phyloP scores from a whole-genome alignment of 192 early-diverging fungal species.

The Phlyctochytrium arcticum region DNA sequence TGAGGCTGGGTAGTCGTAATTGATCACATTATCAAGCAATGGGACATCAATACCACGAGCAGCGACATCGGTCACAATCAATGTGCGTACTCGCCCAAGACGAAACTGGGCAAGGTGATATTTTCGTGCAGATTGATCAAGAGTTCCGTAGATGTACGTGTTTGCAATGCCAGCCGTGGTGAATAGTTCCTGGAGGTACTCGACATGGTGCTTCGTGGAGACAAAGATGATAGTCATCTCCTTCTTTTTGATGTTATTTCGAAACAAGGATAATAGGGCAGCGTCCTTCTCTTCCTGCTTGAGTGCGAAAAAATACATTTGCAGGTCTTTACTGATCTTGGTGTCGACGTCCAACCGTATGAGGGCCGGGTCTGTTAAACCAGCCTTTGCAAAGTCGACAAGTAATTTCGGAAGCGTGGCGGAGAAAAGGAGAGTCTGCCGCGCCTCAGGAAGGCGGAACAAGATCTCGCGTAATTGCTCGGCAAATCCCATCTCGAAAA shows the following conservation, averaged over 20 bases:
- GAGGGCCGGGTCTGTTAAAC: constrained; percentile 86
- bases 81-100: constrained; percentile 66
- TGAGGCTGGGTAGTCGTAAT: constrained; percentile 90
- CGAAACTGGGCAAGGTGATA: constrained; percentile 85
- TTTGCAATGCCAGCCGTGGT: constrained; percentile 63
- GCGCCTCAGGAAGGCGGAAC: constrained; percentile 69
- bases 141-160: constrained; percentile 90
- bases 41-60: constrained; percentile 99
- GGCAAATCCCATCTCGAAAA: constrained; percentile 97
- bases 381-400: constrained; percentile 97
- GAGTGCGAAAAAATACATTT: constrained; percentile 87
- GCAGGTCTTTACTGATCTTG: constrained; percentile 92
- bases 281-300: constrained; percentile 88
- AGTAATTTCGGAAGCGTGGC: constrained; percentile 91
- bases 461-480: constrained; percentile 93
- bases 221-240: constrained; percentile 91
- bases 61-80: constrained; percentile 98
- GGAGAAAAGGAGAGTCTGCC: constrained; percentile 93
- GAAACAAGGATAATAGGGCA: constrained; percentile 79
- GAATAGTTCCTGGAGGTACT: constrained; percentile 80
- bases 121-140: constrained; percentile 89
- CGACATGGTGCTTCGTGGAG: constrained; percentile 97
- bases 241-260: constrained; percentile 55
- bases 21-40: constrained; percentile 93
- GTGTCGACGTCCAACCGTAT: constrained; percentile 92